phyloP scores from a whole-genome alignment of 2,329 filamentous ascomycete species.

The Fusarium paranaense region DNA sequence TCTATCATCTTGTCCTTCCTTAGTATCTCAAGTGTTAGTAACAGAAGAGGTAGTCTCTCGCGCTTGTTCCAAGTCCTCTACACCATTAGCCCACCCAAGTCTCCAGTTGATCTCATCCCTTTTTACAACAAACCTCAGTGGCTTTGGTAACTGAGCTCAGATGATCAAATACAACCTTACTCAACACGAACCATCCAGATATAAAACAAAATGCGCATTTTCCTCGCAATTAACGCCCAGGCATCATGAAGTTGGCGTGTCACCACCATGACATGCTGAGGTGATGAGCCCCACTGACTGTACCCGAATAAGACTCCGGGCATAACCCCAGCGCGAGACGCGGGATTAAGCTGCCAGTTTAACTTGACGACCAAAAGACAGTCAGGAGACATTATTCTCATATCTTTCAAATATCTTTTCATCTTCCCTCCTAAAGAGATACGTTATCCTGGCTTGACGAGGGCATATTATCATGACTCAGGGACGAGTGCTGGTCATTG shows the following conservation, averaged over 20 bases:
- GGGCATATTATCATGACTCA: slow-evolving; percentile 48
- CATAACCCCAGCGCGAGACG: background rate
- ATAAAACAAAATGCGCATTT: background rate
- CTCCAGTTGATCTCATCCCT: background rate
- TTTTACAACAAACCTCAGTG: background rate
- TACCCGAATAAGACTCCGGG: background rate
- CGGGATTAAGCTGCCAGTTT: slow-evolving; percentile 8
- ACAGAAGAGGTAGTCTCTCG: background rate
- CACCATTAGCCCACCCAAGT: background rate
- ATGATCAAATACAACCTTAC: background rate
- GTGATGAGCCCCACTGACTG: slow-evolving; percentile 29
- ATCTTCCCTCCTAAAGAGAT: background rate
- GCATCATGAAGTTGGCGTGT: background rate
- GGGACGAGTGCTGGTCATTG: slow-evolving; percentile 79
- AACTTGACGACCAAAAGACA: background rate
- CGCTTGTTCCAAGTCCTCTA: background rate
- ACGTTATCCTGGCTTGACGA: background rate
- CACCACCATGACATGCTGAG: slow-evolving; percentile 24
- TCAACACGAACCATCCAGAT: background rate
- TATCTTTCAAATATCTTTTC: background rate
- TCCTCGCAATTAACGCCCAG: background rate
- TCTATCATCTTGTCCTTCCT: background rate
- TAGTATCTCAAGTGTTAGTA: background rate
- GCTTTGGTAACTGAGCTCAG: background rate
- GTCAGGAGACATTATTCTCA: background rate